phyloP scores from a whole-genome alignment of 202 grass and related monocot species.

The Eragrostis tef region DNA sequence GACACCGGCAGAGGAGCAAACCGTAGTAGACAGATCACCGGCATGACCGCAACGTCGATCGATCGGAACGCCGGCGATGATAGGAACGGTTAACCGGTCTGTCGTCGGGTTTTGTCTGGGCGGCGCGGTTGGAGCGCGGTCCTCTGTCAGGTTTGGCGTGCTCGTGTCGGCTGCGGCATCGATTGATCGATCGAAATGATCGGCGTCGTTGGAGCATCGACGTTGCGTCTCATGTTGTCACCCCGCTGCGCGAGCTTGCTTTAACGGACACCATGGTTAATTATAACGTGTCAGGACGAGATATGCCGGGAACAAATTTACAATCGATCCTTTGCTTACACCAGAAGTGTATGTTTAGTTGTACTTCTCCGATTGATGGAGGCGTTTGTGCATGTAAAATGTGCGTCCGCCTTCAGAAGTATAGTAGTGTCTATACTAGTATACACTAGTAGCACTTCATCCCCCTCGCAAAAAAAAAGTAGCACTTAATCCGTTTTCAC shows the following conservation, averaged over 20 bases:
- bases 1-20: not conserved
- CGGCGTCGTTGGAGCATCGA: constrained; percentile 7
- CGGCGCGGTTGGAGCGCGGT: not conserved
- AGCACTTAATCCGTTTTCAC: not conserved
- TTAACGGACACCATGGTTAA: not conserved
- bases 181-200: not conserved
- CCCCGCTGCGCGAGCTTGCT: not conserved
- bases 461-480: too few relatives aligned
- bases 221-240: not conserved
- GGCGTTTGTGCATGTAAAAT: too few relatives aligned
- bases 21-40: too few relatives aligned
- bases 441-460: too few relatives aligned
- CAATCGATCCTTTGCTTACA: not conserved
- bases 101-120: not conserved
- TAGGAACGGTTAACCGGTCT: constrained; percentile 1
- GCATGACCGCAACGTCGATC: too few relatives aligned
- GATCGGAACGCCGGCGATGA: not conserved
- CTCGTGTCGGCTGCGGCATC: not conserved
- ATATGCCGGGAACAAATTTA: not conserved
- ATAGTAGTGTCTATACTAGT: too few relatives aligned
- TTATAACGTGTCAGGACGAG: not conserved
- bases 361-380: too few relatives aligned
- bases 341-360: not conserved
- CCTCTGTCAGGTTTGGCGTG: constrained; percentile 3
- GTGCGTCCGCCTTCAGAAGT: too few relatives aligned